Base-by-base conservation (phyloP, 139 green algal genomes). In the Asterochloris sp. region DNA sequence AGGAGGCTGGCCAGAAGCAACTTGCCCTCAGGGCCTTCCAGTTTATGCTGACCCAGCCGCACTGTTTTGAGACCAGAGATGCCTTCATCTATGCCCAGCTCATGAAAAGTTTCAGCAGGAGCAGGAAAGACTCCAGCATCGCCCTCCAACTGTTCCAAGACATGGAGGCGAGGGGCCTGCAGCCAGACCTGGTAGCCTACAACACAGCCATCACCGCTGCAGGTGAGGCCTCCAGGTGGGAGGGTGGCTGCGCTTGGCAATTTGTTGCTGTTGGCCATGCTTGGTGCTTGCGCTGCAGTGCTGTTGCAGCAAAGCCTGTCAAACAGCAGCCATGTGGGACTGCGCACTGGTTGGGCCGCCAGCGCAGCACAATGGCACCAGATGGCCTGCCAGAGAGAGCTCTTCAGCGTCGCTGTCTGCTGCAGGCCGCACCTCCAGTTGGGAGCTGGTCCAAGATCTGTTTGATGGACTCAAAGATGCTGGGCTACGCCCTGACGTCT, bases 161-260 rank as follows among this genome's bases (percentile, higher is more conserved):
- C 62, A 86, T 91, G 85, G 54, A 76, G 27, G 28, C 54, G 19
- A 64, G 73, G 0, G 69, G 82, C 62, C 64, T 92, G 12, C 17
- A 47, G 15, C 85, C 85, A 0, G 90, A 93, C 27, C 29, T 83
- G 17, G 74, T 92, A 4, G 71, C 83, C 63, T 93, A 83, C 83
- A 93, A 93, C 78, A 83, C 75, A 19, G 84, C 81, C 12, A 89
- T 93, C 68, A 79, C 60, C n/a, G 89, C 83, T 26, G 85, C 85
- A 38, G 88, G 80, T 82, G 73, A 83, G 78, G 27, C 19, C 12
- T 60, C 13, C 73, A 28, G 10, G 26, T 54, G 38, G 38, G 38
- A 54, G 38, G 38, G 38, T 54, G 38, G 38, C 38, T 54, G 38
- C 38, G 38, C 38, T 54, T 54, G 4, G 38, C 38, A 54, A 6